Evolutionary conservation across 2,329 filamentous ascomycete species (phyloP), one percentile per base, ranked within the genome.

Genomic region (Cercospora sp.): DNA sequence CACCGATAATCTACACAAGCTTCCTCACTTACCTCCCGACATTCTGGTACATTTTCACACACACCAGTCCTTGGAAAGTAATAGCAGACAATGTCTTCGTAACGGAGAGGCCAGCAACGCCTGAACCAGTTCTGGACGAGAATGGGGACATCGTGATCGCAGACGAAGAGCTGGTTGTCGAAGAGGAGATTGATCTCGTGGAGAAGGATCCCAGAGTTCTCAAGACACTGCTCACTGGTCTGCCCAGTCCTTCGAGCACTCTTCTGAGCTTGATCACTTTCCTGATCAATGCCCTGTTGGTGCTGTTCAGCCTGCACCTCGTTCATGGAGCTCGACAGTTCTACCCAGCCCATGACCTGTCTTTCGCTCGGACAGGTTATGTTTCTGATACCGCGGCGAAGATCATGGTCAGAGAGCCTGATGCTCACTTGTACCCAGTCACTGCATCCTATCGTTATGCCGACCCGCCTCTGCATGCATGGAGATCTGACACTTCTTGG

Each of bases 291-390:
- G 76, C 88, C 18, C 80, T 85, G 2, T 82, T 95, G 48, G 84
- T 93, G 5, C 82, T 87, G 8, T 87, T 94, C 79, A 87, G 90
- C 0, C 84, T 90, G 28, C 95, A 99, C 78, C 87, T 94, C 45
- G 84, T 97, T 13, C 93, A 91, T 76, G 88, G 91, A 20, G 90
- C 91, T 1, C 87, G 88, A 10, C 79, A 90, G 68, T 86, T 90
- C 36, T 85, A 97, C 78, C 88, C 90, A 3, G 88, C 85, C 28
- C 82, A 91, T 30, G 89, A 96, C 71, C 82, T 97, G 10, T 92
- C 93, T 0, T 97, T 99, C 78, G 91, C 92, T 48, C 87, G 95
- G 8, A 83, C 97, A 16, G 95, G 95, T 28, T 94, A 94, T 78
- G 90, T 98, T 30, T 97, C 93, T 4, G 87, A 91, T 18, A 87